These are phyloP conservation scores for Gonapodya prolifera DNA, from an alignment of 192 early-diverging fungal species.

Conservation along the genomic window DNA sequence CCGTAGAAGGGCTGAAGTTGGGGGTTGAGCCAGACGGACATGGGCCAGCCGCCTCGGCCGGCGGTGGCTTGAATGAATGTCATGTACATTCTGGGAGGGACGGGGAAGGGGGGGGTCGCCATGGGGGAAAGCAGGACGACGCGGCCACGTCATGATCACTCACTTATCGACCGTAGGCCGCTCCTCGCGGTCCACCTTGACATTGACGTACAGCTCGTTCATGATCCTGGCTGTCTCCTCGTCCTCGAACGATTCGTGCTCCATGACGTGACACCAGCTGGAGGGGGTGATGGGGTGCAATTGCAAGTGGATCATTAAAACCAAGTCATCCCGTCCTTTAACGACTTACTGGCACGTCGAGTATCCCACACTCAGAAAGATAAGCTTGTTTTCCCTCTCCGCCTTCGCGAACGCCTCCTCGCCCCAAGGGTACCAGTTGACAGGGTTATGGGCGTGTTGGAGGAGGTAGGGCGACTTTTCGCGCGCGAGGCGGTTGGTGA, in stretches of 20 bases:
- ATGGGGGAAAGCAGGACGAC: conserved; percentile 10
- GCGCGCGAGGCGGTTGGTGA: conserved; percentile 32
- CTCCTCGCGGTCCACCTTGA: conserved; percentile 35
- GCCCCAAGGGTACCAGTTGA: conserved; percentile 58
- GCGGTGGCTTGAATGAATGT: conserved; percentile 42
- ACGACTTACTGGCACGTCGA: conserved; percentile 45
- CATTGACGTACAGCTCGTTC: conserved; percentile 43
- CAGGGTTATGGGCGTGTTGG: conserved; percentile 38
- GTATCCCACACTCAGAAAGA: conserved; percentile 53
- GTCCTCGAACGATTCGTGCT: conserved; percentile 50
- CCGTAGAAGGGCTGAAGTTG: conserved; percentile 26
- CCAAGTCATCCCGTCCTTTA: background rate
- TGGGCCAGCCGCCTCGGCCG: conserved; percentile 59
- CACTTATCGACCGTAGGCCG: background rate
- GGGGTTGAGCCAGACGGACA: conserved; percentile 47
- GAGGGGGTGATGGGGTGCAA: background rate
- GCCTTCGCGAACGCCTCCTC: conserved; percentile 45
- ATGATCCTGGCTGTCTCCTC: conserved; percentile 36
- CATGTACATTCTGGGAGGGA: conserved; percentile 5
- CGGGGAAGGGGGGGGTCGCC: background rate
- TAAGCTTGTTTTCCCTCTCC: conserved; percentile 35
- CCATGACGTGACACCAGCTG: conserved; percentile 55
- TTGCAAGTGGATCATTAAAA: conserved; percentile 1
- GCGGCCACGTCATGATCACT: background rate
- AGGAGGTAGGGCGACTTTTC: conserved; percentile 47